Evolutionary conservation across 257 asterid genomes (phyloP), one percentile per base, ranked within the genome.

Genomic region (Solanum acaule): DNA sequence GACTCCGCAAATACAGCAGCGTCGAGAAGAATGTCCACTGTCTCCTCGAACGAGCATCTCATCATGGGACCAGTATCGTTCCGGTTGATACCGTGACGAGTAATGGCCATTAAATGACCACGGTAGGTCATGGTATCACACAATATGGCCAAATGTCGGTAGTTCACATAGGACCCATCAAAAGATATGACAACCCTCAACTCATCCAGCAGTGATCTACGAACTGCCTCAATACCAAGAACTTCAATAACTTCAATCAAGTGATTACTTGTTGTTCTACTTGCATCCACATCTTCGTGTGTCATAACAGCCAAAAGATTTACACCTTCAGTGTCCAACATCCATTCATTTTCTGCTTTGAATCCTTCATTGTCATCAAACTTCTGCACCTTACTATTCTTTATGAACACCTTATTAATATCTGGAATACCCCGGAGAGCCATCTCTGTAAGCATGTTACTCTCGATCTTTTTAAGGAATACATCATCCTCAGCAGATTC

Each of bases 41-140:
- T 97, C 90, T 97, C 99, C 90, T 97, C 99, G 34, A 97, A 97
- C 9, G 99, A 97, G 92, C 99, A 97, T 91, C 98, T 94, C 99
- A 97, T 97, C 98, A 97, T 93, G 76, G 99, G 99, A 27, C 99
- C 99, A 27, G 99, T 97, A 68, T 97, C 99, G 81, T 97, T 97
- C 10, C 99, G 95, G 86, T 97, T 97, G 75, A 97, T 94, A 33
- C 99, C 99, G 61, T 97, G 99, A 85, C 99, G 99, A 40, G 99
- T 97, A 87, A 97, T 96, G 86, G 99, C 99, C 99, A 97, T 97
- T 93, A 97, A 90, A 90, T 96, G 99, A 87, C 99, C 99, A 73
- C 99, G 98, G 88, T 97, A 97, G 20, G 99, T 97, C 99, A 97
- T 97, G 86, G 99, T 96, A 88, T 97, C 99, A 31, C 99, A 97